A percentile compares a stretch with the other conserved stretches of the same genome.
phyloP scores from a whole-genome alignment of 805 yeast genomes.

The Schizosaccharomyces japonicus region DNA sequence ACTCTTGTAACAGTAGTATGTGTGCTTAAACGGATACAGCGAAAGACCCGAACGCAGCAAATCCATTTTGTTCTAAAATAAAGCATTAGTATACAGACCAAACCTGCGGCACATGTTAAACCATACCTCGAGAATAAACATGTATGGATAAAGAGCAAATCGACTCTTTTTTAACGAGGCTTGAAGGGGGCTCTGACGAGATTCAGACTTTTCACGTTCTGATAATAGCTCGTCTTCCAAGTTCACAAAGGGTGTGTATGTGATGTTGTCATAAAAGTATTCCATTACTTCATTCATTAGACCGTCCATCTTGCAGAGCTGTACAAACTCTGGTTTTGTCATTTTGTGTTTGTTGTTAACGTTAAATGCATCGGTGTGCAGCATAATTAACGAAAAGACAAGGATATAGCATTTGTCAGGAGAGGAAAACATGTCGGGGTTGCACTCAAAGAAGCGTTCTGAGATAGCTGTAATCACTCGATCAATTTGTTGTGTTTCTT shows the following conservation, averaged over 20 bases:
- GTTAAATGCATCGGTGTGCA: constrained; percentile 56
- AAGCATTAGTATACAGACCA: too few relatives aligned
- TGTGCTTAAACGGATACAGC: too few relatives aligned
- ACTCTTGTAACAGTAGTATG: too few relatives aligned
- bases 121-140: too few relatives aligned
- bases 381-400: constrained; percentile 39
- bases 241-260: constrained; percentile 31
- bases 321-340: constrained; percentile 37
- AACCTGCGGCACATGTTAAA: too few relatives aligned
- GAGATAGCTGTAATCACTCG: constrained; percentile 38
- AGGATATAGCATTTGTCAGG: constrained; percentile 36
- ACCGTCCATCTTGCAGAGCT: constrained; percentile 19
- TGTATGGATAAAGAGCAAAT: too few relatives aligned
- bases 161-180: too few relatives aligned
- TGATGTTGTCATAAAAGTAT: constrained; percentile 45
- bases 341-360: constrained; percentile 42
- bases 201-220: constrained; percentile 1
- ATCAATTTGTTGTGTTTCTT: constrained; percentile 57
- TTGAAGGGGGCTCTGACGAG: too few relatives aligned
- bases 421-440: constrained; percentile 18
- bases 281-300: constrained; percentile 18
- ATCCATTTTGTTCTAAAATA: too few relatives aligned
- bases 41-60: too few relatives aligned
- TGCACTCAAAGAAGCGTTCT: constrained; percentile 24
- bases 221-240: background rate